phyloP scores from a whole-genome alignment of 1,139 yeast species.

The Sugiyamaella japonica region DNA sequence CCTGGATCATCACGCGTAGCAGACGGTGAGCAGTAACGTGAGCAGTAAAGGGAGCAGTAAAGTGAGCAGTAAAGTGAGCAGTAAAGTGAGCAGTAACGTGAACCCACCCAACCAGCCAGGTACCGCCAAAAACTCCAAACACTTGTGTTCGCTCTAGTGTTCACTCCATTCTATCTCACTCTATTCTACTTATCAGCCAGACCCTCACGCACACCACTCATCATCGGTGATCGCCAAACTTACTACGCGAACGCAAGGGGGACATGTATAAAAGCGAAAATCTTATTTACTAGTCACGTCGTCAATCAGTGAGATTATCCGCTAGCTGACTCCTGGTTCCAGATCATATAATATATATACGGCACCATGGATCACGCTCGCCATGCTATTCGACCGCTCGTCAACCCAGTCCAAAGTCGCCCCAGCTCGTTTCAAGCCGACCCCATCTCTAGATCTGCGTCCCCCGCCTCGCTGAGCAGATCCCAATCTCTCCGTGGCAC shows the following conservation, averaged over 20 bases:
- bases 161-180: background rate
- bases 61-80: too few species aligned
- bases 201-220: background rate
- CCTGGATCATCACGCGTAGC: background rate
- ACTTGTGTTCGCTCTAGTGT: background rate
- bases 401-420: background rate
- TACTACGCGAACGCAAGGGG: background rate
- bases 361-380: background rate
- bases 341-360: background rate
- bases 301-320: background rate
- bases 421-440: conserved; percentile 3
- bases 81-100: too few species aligned
- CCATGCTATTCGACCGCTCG: background rate
- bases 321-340: background rate
- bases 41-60: too few species aligned
- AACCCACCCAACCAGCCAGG: too few species aligned
- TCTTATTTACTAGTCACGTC: conserved; percentile 2
- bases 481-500: conserved; percentile 11
- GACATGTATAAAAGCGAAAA: conserved; percentile 3
- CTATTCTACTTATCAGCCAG: background rate
- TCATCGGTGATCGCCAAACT: background rate
- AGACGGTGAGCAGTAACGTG: too few species aligned
- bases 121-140: too few species aligned
- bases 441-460: conserved; percentile 1
- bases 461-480: conserved; percentile 14